Conservation (phyloP, 768 basidiomycete species). For the Zangia roseola region DNA sequence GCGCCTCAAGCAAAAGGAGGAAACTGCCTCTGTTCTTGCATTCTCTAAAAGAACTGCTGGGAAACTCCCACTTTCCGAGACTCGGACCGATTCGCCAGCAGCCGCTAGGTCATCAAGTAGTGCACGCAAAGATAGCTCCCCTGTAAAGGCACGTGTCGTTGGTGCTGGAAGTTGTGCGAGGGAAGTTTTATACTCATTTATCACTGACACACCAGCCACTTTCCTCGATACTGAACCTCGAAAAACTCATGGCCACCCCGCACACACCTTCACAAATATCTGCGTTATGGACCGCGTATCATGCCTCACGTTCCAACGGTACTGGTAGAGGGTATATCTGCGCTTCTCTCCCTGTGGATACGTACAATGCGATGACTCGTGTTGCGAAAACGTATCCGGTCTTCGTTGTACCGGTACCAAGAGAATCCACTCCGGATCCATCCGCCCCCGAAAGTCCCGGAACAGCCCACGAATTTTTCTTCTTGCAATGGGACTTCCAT, state of each 20-base stretch:
- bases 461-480: constrained; percentile 73
- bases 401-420: constrained; percentile 82
- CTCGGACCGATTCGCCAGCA: constrained; percentile 2
- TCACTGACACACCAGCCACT: constrained; percentile 60
- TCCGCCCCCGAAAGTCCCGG: constrained; percentile 32
- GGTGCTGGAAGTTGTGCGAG: background rate
- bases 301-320: constrained; percentile 74
- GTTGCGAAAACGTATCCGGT: constrained; percentile 65
- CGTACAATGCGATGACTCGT: constrained; percentile 68
- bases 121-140: constrained; percentile 61
- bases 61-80: constrained; percentile 6
- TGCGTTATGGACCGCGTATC: constrained; percentile 87
- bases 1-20: constrained; percentile 32
- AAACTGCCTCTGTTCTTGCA: constrained; percentile 13
- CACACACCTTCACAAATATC: constrained; percentile 75
- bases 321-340: constrained; percentile 85
- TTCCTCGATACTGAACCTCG: constrained; percentile 74
- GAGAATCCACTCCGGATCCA: constrained; percentile 34
- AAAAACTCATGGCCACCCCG: constrained; percentile 60
- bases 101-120: constrained; percentile 7
- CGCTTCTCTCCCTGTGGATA: constrained; percentile 71
- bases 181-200: background rate
- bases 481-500: constrained; percentile 89
- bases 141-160: constrained; percentile 51
- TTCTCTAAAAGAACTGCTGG: constrained; percentile 13